phyloP scores from a whole-genome alignment of 2,329 filamentous ascomycete species.

The Annulohypoxylon truncatum region DNA sequence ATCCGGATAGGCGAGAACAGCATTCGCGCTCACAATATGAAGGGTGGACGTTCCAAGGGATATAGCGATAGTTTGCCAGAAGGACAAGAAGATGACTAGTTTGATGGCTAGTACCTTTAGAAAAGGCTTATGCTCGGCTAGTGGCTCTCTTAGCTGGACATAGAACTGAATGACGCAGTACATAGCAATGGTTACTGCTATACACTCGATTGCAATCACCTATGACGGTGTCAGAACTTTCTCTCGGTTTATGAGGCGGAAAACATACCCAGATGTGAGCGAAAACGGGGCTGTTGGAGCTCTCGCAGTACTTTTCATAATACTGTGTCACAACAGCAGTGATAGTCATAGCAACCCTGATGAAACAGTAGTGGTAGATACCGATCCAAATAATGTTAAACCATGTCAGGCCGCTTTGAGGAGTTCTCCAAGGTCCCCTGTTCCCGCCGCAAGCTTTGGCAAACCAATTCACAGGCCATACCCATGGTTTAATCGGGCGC shows the following conservation, averaged over 20 bases:
- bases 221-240: slow-evolving; percentile 46
- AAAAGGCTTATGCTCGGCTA: slow-evolving; percentile 77
- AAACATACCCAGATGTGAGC: slow-evolving; percentile 81
- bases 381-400: slow-evolving; percentile 89
- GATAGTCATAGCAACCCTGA: slow-evolving; percentile 82
- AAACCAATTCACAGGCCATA: slow-evolving; percentile 77
- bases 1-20: slow-evolving; percentile 75
- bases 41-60: slow-evolving; percentile 67
- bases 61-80: slow-evolving; percentile 77
- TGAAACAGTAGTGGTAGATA: slow-evolving; percentile 87
- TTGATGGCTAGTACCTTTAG: slow-evolving; percentile 89
- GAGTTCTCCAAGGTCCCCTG: slow-evolving; percentile 76
- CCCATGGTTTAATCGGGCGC: slow-evolving; percentile 75
- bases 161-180: slow-evolving; percentile 92
- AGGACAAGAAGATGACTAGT: slow-evolving; percentile 89
- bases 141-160: slow-evolving; percentile 75
- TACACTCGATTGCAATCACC: slow-evolving; percentile 75
- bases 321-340: slow-evolving; percentile 80
- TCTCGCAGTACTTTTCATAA: slow-evolving; percentile 78
- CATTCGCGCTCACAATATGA: slow-evolving; percentile 70
- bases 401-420: slow-evolving; percentile 85
- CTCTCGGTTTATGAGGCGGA: background rate
- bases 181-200: slow-evolving; percentile 85
- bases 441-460: slow-evolving; percentile 77
- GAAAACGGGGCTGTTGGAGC: slow-evolving; percentile 80